Evolutionary conservation across 495 filamentous ascomycete species (phyloP), one percentile per base, ranked within the genome.

Genomic region (Penicillium goetzii): DNA sequence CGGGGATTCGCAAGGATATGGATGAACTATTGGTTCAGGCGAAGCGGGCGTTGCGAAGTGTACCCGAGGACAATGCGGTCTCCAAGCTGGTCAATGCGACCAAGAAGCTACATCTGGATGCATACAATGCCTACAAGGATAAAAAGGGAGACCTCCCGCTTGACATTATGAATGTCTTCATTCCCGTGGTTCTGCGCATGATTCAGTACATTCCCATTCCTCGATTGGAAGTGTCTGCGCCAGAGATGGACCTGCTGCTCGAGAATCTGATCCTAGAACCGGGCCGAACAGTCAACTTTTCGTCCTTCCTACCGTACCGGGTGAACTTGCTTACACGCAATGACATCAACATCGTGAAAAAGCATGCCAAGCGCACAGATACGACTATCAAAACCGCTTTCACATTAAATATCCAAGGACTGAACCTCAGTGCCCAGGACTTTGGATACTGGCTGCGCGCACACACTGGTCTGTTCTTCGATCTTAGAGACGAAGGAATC

Each of bases 261-360:
- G 94, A 97, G 68, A 97, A 95, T 59, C 80, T 98, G 41, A 89
- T 98, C 56, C 80, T 98, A 38, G 93, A 98, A 65, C 94, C 94
- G 0, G 94, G 94, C 23, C 81, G 79, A 34, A 95, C 92, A 3
- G 83, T 97, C 65, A 95, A 97, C 71, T 83, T 87, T 63, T 89
- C 89, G 3, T 97, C 92, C 0, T 97, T 98, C 83, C 85, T 97
- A 15, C 94, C 94, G 0, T 93, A 91, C 74, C 85, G 88, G 41
- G 82, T 97, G 58, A 87, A 89, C 41, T 77, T 97, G 40, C 87
- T 92, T 65, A 92, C 91, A 0, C 90, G 88, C 73, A 96, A 93
- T 67, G 89, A 96, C 68, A 79, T 98, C 43, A 90, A 95, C 63
- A 86, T 98, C 56, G 82, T 88, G 60, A 96, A 96, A 73, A 88